Conservation (phyloP, 257 asterid species). For the Solanum neorickii region DNA sequence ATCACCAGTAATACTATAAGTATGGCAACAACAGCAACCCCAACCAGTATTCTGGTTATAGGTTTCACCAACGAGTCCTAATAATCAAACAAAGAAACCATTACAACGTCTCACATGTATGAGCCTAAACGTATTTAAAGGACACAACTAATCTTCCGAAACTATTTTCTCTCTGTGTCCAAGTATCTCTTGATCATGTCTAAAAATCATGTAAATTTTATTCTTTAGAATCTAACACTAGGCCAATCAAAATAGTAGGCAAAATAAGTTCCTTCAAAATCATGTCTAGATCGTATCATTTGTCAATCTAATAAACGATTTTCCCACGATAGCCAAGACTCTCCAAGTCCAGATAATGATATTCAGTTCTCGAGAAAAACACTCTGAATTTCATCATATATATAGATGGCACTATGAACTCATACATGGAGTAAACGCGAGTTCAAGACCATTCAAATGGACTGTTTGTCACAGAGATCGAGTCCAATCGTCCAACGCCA, state of each 20-base stretch:
- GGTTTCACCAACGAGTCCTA: constrained; percentile 9
- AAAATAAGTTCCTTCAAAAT: not conserved
- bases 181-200: not conserved
- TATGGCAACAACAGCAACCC: not conserved
- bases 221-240: not conserved
- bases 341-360: not conserved
- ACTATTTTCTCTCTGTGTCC: not conserved
- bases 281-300: not conserved
- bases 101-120: not conserved
- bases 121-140: not conserved
- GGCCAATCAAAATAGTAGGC: not conserved
- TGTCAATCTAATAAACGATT: not conserved
- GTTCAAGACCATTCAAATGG: not conserved
- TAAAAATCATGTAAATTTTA: not conserved
- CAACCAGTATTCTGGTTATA: constrained; percentile 1
- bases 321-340: not conserved
- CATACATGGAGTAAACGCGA: not conserved
- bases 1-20: not conserved
- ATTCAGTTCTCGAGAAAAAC: not conserved
- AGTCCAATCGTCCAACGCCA: not conserved
- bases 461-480: not conserved
- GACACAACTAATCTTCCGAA: not conserved
- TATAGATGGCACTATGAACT: not conserved
- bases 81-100: not conserved
- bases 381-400: not conserved